Base-by-base conservation (phyloP, 345 rosid genomes). In the Lepidium aucheri region DNA sequence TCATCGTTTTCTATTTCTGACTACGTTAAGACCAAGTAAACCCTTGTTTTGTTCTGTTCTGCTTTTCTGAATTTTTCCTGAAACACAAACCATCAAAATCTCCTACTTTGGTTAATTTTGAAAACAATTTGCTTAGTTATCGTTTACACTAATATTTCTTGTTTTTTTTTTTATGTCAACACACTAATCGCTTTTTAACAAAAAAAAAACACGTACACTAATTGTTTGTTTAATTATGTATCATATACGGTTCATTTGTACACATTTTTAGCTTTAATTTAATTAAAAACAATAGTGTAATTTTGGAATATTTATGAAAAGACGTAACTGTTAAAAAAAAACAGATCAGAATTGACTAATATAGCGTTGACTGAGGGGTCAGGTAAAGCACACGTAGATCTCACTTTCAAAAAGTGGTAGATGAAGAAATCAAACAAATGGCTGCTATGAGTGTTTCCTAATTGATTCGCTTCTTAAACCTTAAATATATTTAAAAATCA, bases 361-460 rank as follows among this genome's bases (percentile, higher is more conserved):
- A 1, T 3, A 2, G 66, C 26, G 41, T 62, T 53, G 75, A 63
- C 57, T 17, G 0, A 47, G 46, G 58, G 46, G 58, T 63, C 52
- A 45, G 15, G 24, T 35, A 46, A 61, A 6, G 0, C 14, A 50
- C 53, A 61, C 63, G 49, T 53, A 44, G 34, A 54, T 35, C 53
- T 55, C 28, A 56, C 30, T 59, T 68, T 49, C 3, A 16, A 1
- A 54, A 46, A 64, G 75, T 56, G 63, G 10, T 63, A 28, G 51
- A 39, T 73, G 67, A 73, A 58, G 30, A 26, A 26, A 26, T 26
- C 30, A 26, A 73, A 53, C 63, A n/a, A n/a, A n/a, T 51, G 77
- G 67, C 66, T 67, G 77, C 72, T 51, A 13, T 66, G 67, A 46
- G 56, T 5, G 9, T 46, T 56, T 45, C 43, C 39, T 24, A 26